Conservation (phyloP, 768 basidiomycete species). For the Rhizopogon vinicolor region DNA sequence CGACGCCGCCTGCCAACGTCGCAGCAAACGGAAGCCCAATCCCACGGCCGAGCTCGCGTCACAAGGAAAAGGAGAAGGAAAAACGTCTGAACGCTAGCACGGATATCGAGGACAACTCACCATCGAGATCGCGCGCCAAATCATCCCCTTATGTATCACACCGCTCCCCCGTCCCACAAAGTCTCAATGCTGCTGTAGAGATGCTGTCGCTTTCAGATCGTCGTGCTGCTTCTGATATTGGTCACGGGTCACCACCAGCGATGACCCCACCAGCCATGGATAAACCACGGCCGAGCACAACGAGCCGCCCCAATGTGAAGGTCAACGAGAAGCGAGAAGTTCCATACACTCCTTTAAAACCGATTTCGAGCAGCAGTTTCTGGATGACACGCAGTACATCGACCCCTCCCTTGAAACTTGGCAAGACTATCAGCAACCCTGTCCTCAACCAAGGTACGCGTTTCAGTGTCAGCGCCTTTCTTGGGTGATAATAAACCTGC, state of each 20-base stretch:
- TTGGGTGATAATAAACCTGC: constrained; percentile 1
- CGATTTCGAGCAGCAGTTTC: constrained; percentile 28
- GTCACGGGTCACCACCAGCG: constrained; percentile 12
- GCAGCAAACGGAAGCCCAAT: constrained; percentile 13
- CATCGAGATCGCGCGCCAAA: constrained; percentile 46
- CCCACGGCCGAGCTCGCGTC: constrained; percentile 14
- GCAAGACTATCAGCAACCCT: constrained; percentile 65
- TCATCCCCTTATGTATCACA: constrained; percentile 52
- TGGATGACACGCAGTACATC: constrained; percentile 32
- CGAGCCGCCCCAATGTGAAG: constrained; percentile 16
- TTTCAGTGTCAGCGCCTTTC: neutral
- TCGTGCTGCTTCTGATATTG: constrained; percentile 24
- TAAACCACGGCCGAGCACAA: constrained; percentile 27
- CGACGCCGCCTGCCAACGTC: constrained; percentile 29
- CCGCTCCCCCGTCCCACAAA: constrained; percentile 59
- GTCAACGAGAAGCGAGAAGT: constrained; percentile 26
- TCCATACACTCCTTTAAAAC: constrained; percentile 42
- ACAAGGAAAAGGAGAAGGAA: constrained; percentile 33
- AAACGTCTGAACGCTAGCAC: constrained; percentile 24
- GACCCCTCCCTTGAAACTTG: constrained; percentile 43
- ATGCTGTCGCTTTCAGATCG: constrained; percentile 39
- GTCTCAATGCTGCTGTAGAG: constrained; percentile 68
- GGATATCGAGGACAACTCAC: constrained; percentile 33
- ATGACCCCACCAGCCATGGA: constrained; percentile 17
- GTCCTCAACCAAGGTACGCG: constrained; percentile 64